These are phyloP conservation scores for Strobilomyces dryophilus DNA, from an alignment of 768 basidiomycete genomes.

Conservation along the genomic window DNA sequence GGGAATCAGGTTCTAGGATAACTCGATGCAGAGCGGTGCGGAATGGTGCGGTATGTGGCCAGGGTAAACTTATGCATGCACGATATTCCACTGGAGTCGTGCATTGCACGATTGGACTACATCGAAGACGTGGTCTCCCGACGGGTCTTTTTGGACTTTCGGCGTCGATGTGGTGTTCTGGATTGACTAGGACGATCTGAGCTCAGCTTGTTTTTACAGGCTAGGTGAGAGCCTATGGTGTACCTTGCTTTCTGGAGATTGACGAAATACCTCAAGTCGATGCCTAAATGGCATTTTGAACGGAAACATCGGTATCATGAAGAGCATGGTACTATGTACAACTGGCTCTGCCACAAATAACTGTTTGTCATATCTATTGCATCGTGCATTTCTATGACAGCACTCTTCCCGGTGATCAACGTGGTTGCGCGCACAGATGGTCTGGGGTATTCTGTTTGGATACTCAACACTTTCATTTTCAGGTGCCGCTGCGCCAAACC, in stretches of 20 bases:
- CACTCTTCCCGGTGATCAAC: constrained; percentile 43
- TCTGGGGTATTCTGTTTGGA: constrained; percentile 43
- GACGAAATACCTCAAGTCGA: constrained; percentile 29
- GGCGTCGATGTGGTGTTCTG: constrained; percentile 45
- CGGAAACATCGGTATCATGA: constrained; percentile 52
- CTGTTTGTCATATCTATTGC: constrained; percentile 50
- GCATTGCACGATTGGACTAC: constrained; percentile 44
- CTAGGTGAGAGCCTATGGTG: constrained; percentile 27
- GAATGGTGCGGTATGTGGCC: too few species aligned
- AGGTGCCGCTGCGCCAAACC: constrained; percentile 60
- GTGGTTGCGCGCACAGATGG: constrained; percentile 35
- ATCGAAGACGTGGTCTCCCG: constrained; percentile 45
- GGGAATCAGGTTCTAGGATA: too few species aligned
- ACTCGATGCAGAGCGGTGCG: too few species aligned
- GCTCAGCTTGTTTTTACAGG: constrained; percentile 36
- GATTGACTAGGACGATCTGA: constrained; percentile 45
- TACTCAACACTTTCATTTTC: constrained; percentile 60
- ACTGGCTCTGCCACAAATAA: constrained; percentile 54
- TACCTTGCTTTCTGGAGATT: not conserved
- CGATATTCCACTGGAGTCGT: constrained; percentile 47
- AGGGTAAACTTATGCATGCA: constrained; percentile 42
- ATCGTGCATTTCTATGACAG: constrained; percentile 43
- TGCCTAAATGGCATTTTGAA: constrained; percentile 45
- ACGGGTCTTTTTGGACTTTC: constrained; percentile 43
- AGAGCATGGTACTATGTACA: constrained; percentile 45